Conservation (phyloP, 148 eudicot species). For the Persicaria maculosa region DNA sequence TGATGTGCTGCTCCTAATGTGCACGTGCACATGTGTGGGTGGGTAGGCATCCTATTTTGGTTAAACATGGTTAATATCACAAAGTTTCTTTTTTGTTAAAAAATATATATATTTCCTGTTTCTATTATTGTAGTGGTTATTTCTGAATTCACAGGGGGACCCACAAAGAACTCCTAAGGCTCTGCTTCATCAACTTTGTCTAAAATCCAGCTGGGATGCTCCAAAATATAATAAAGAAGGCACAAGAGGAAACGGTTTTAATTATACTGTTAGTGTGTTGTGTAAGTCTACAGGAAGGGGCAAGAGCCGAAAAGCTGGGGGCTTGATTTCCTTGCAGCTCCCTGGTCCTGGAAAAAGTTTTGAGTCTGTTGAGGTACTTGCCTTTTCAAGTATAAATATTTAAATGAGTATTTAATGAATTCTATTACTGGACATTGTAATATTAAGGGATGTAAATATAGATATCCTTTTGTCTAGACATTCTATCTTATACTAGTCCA, state of each 20-base stretch:
- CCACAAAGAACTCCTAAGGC: constrained; percentile 85
- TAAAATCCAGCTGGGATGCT: constrained; percentile 93
- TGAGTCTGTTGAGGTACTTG: constrained; percentile 70
- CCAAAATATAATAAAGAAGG: constrained; percentile 71
- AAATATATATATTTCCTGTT: not conserved
- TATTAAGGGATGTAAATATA: not conserved
- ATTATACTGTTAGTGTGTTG: constrained; percentile 66
- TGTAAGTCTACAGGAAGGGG: constrained; percentile 97
- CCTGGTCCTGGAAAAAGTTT: constrained; percentile 51
- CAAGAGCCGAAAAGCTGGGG: constrained; percentile 93
- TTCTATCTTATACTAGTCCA: not conserved
- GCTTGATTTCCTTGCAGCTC: constrained; percentile 70
- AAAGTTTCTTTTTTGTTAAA: not conserved
- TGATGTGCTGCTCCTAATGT: not conserved
- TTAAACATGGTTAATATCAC: not conserved
- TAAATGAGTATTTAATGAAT: not conserved
- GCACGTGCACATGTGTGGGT: not conserved
- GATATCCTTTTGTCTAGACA: not conserved
- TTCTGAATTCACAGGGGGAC: constrained; percentile 54
- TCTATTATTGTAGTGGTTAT: not conserved
- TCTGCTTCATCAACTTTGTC: constrained; percentile 89
- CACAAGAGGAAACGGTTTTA: constrained; percentile 41
- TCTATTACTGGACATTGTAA: not conserved
- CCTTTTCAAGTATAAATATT: not conserved
- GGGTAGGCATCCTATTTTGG: not conserved